Base-by-base conservation (phyloP, 1,139 yeast species). In the Blastobotrys proliferans region DNA sequence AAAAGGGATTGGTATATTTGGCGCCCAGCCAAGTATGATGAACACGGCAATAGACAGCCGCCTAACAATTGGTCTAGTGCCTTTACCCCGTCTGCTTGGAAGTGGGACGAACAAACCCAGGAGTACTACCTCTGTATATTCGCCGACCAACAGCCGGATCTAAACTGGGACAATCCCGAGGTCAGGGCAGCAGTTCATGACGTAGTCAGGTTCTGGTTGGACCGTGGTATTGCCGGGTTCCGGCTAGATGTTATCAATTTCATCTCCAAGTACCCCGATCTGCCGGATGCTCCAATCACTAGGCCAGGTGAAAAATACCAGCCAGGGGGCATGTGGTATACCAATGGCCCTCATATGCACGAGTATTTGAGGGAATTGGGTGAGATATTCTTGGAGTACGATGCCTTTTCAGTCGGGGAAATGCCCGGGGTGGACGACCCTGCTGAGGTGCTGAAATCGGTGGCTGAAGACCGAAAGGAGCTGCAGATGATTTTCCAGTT, bases 1-100 rank as follows among this genome's bases (percentile, higher is more conserved):
- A 77, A 77, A 62, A 67, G 82, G 56, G 79, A 77, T 58, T 77
- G 82, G 82, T 77, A 76, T 60, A 68, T 75, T 52, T 77, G 82
- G 82, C 70, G 68, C 49, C 69, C 72, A 30, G 70, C 80, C 19
- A 65, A 60, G 49, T 9, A 4, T 5, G n/a, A n/a, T n/a, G 66
- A 56, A 19, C 51, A 70, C 8, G 81, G 81, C 18, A 66, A 67
- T 38, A 67, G 77, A 56, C 67, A 64, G 19, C 79, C 81, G 28
- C 81, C 81, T 20, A 77, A 73, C 64, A 77, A 77, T 60, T 77
- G 82, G 82, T 53, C 54, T 17, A 72, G 79, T 2, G 62, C 61
- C 51, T 77, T 76, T 51, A 41, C 51, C 25, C 52, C 51, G 10
- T 66, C 76, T 16, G 80, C 81, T 3, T 77, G 83, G 83, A 65